These are phyloP conservation scores for Dalbergia cultrata DNA, from an alignment of 306 rosid genomes.

Conservation along the genomic window DNA sequence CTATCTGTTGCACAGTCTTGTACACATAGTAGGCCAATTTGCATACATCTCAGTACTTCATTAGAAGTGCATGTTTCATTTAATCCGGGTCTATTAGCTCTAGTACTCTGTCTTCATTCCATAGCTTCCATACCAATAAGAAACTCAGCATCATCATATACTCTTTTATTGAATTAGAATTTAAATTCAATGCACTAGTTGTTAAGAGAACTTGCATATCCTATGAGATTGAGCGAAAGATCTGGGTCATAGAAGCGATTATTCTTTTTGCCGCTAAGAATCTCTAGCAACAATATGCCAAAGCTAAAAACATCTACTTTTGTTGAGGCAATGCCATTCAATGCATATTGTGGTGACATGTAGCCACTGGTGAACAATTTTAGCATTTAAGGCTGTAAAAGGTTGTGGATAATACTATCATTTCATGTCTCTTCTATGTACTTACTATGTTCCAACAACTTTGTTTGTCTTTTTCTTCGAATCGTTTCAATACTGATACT, in stretches of 20 bases:
- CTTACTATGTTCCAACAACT: conserved; percentile 56
- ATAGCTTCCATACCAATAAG: conserved; percentile 51
- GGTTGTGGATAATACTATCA: neutral
- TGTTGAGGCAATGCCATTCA: conserved; percentile 46
- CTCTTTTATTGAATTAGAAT: neutral
- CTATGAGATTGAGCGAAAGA: conserved; percentile 28
- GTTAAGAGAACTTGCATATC: conserved; percentile 40
- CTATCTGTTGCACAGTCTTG: conserved; percentile 56
- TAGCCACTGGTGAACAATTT: conserved; percentile 25
- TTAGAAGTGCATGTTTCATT: neutral
- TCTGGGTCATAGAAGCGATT: neutral
- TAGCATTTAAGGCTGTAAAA: neutral
- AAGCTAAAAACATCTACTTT: conserved; percentile 57
- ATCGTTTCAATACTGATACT: conserved; percentile 44
- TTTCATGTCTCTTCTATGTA: neutral
- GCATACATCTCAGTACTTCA: conserved; percentile 51
- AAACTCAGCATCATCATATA: neutral
- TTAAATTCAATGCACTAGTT: neutral
- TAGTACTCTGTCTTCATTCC: conserved; percentile 43
- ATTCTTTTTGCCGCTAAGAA: conserved; percentile 44
- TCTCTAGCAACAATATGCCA: conserved; percentile 49
- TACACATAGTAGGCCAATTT: conserved; percentile 54
- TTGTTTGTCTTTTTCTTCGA: conserved; percentile 52
- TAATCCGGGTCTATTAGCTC: conserved; percentile 31
- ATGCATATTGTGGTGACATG: conserved; percentile 40